Evolutionary conservation across 768 basidiomycete species (phyloP).

Genomic region (Lentinula raphanica): DNA sequence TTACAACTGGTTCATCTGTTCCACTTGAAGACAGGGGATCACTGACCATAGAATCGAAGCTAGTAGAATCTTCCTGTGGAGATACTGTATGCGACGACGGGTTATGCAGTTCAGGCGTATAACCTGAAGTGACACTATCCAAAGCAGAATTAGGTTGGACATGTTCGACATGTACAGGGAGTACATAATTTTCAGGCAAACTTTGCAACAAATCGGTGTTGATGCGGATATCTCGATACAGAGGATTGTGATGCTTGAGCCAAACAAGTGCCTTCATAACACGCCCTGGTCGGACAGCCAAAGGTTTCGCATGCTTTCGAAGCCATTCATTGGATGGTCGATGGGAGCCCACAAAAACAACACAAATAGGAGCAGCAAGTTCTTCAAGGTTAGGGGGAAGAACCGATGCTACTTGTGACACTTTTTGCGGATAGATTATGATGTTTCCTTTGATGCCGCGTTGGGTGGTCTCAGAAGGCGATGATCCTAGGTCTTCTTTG

Average conservation of each 20-base stretch:
- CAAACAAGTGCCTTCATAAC: constrained; percentile 28
- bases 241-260: constrained; percentile 29
- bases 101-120: too few species aligned
- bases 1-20: too few species aligned
- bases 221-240: constrained; percentile 27
- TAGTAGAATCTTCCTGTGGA: too few species aligned
- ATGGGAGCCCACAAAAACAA: constrained; percentile 38
- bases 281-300: constrained; percentile 25
- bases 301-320: constrained; percentile 28
- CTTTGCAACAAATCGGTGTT: constrained; percentile 16
- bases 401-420: constrained; percentile 18
- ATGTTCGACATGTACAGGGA: constrained; percentile 25
- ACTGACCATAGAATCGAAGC: too few species aligned
- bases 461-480: constrained; percentile 19
- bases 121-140: constrained; percentile 11
- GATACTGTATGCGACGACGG: too few species aligned
- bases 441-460: constrained; percentile 32
- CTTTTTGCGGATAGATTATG: constrained; percentile 36
- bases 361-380: constrained; percentile 31
- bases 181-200: constrained; percentile 13
- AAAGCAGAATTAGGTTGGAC: constrained; percentile 11
- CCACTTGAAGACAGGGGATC: too few species aligned
- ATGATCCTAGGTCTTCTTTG: constrained; percentile 14
- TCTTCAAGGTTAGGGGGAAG: constrained; percentile 32
- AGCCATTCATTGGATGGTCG: constrained; percentile 26